Evolutionary conservation across 805 yeast genomes (phyloP).

Genomic region (Starmera pachycereana): DNA sequence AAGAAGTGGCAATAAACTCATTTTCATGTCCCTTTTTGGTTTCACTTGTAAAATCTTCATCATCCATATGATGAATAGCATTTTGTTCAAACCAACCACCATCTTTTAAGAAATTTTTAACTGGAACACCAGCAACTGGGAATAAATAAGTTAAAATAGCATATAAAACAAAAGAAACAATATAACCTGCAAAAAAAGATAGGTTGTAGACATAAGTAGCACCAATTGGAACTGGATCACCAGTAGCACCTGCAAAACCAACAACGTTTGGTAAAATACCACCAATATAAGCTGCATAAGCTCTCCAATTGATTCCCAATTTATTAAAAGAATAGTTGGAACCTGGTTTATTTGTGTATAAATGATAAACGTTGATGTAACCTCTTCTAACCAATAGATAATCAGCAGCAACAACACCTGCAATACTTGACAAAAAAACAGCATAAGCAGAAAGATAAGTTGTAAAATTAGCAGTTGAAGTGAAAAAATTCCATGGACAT

Average conservation of each 20-base stretch:
- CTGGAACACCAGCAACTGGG: conserved; percentile 43
- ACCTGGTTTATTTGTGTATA: conserved; percentile 38
- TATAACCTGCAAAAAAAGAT: conserved; percentile 71
- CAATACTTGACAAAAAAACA: conserved; percentile 73
- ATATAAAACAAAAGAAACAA: conserved; percentile 46
- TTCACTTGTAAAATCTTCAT: conserved; percentile 45
- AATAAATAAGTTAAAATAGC: conserved; percentile 37
- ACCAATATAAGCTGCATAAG: conserved; percentile 64
- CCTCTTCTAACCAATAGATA: conserved; percentile 71
- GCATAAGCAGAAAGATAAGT: conserved; percentile 75
- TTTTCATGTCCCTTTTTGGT: conserved; percentile 1
- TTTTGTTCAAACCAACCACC: conserved; percentile 54
- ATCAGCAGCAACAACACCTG: conserved; percentile 65
- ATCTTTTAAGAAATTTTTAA: conserved; percentile 27
- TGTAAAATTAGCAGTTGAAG: conserved; percentile 63
- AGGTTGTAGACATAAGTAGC: conserved; percentile 66
- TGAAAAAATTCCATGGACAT: conserved; percentile 76
- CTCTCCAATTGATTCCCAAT: conserved; percentile 76
- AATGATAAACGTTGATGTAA: conserved; percentile 46
- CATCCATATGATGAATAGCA: conserved; percentile 56
- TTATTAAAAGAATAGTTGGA: conserved; percentile 48
- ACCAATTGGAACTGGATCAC: conserved; percentile 67
- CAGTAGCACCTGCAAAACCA: conserved; percentile 81
- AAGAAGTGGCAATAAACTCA: not conserved
- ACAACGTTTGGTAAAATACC: conserved; percentile 80